Evolutionary conservation across 2,329 filamentous ascomycete genomes (phyloP), one percentile per base, ranked within the genome.

Genomic region (Mollisia scopiformis): DNA sequence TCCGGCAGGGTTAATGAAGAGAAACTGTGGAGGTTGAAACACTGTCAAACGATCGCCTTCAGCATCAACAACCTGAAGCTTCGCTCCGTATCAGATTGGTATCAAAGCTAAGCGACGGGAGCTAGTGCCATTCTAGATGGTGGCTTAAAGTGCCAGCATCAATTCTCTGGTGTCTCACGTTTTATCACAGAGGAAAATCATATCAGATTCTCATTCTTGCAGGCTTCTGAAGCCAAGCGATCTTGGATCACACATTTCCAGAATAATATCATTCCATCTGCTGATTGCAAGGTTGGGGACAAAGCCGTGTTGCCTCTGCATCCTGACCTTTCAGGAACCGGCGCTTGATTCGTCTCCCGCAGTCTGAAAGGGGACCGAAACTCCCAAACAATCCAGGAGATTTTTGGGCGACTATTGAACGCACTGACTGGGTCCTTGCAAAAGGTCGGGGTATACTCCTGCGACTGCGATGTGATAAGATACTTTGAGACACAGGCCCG

Each of bases 1-100:
- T 52, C 35, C 27, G 6, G 49, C 39, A 31, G 37, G 27, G 33
- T 41, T 14, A 39, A 51, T 41, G 31, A 23, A 47, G 25, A 52
- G 35, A 14, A n/a, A 6, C 41, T 59, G 55, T 61, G 31, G 47
- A 27, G 31, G 47, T 47, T 28, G 61, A 62, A 62, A 62, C 61
- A 51, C 25, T 2, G 25, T 62, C 60, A 62, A 62, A 62, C 59
- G 41, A 33, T 35, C 43, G 37, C 41, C 27, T 25, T 50, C 31
- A 19, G 35, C 19, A 5, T 41, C 30, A 55, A 41, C 37, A 14
- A 31, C 30, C 41, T 27, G 23, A 16, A n/a, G n/a, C n/a, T n/a
- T n/a, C n/a, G n/a, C n/a, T n/a, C n/a, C n/a, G 59, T 57, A 55
- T 57, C 47, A 61, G 49, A 39, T 46, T 23, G 30, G 54, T 47